These are phyloP conservation scores for Xylaria multiplex DNA, from an alignment of 2,329 filamentous ascomycete species.

Conservation along the genomic window DNA sequence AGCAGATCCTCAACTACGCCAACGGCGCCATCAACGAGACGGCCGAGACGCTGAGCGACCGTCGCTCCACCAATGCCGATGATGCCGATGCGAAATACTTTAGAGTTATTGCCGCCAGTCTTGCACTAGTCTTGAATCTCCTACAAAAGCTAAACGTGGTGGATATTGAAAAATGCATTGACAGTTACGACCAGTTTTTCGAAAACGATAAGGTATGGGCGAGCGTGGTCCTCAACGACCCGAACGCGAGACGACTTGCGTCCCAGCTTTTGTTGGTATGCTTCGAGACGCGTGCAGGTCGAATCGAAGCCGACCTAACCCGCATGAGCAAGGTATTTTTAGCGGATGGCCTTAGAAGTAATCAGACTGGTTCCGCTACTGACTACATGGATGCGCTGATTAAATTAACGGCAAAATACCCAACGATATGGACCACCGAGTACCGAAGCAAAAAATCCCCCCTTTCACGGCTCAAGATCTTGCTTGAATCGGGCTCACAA, in stretches of 20 bases:
- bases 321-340: conserved; percentile 70
- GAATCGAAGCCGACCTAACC: conserved; percentile 61
- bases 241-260: conserved; percentile 60
- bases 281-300: conserved; percentile 57
- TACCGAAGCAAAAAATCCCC: conserved; percentile 64
- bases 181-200: conserved; percentile 74
- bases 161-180: conserved; percentile 69
- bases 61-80: conserved; percentile 82
- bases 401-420: conserved; percentile 70
- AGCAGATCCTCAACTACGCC: conserved; percentile 83
- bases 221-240: conserved; percentile 70
- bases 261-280: conserved; percentile 63
- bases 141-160: conserved; percentile 58
- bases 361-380: conserved; percentile 77
- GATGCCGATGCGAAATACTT: conserved; percentile 88
- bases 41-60: conserved; percentile 84
- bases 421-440: conserved; percentile 77
- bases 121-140: conserved; percentile 65
- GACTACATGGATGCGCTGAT: conserved; percentile 76
- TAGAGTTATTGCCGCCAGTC: conserved; percentile 70
- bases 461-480: conserved; percentile 69
- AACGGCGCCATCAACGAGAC: conserved; percentile 84
- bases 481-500: conserved; percentile 86
- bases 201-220: conserved; percentile 73
- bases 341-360: conserved; percentile 75